Base-by-base conservation (phyloP, 2,329 filamentous ascomycete species). In the Xylariomycetidae sp. region DNA sequence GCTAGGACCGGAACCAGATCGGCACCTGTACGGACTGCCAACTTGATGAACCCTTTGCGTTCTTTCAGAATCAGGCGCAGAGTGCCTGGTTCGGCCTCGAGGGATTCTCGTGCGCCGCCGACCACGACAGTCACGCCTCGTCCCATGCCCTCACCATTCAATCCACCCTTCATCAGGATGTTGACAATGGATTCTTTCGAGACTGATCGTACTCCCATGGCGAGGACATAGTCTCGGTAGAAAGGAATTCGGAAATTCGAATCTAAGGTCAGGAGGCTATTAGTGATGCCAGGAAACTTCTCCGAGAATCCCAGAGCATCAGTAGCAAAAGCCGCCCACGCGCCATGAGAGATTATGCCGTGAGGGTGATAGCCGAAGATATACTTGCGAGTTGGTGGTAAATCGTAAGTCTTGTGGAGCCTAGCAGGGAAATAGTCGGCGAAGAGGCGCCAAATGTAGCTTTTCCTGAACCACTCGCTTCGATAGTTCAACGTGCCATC, bases 361-460 rank as follows among this genome's bases (percentile, higher is more conserved):
- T 98, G 92, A 0, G 92, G 92, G 52, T 97, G 92, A 59, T 97
- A 97, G 27, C 90, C 90, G 51, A 98, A 88, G 43, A 98, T 88
- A 64, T 97, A 98, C 62, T 94, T 95, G 42, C 88, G 74, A 2
- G 83, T 88, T 0, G 88, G 75, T 15, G 85, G 76, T 6, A 98
- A 75, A 36, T 82, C 73, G 45, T 84, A 75, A 4, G 87, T 92
- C 45, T 92, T 87, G 65, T 97, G 88, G 25, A 98, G 72, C 36
- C 76, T 77, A 30, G 88, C 87, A 4, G 92, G 92, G 55, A 94
- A 98, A 66, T 97, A 98, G 12, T 80, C 85, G 16, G 86, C 88
- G 56, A 96, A 97, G 28, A 94, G 75, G 23, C 76, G 85, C 90
- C 90, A 98, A 27, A 94, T 64, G 18, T 77, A 77, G 30, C 84